Conservation (phyloP, 2,329 filamentous ascomycete species). For the Teratosphaeria viscida region DNA sequence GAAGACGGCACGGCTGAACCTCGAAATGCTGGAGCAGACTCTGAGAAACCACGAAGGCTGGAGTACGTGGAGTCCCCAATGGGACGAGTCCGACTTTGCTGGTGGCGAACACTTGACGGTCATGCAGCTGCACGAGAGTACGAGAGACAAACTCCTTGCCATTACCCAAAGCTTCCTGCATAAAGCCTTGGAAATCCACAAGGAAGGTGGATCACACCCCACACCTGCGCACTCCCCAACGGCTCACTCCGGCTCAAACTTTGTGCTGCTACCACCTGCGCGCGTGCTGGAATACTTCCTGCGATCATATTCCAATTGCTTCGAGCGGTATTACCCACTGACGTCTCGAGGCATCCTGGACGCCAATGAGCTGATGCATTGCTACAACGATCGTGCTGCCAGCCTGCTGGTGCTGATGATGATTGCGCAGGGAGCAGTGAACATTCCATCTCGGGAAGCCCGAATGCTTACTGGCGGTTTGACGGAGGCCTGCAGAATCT, state of each 20-base stretch:
- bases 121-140: slow-evolving; percentile 42
- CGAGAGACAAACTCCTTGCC: slow-evolving; percentile 59
- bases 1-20: slow-evolving; percentile 40
- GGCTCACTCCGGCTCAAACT: slow-evolving; percentile 47
- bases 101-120: slow-evolving; percentile 38
- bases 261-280: slow-evolving; percentile 55
- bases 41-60: slow-evolving; percentile 42
- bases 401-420: slow-evolving; percentile 58
- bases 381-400: slow-evolving; percentile 52
- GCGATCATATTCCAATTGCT: slow-evolving; percentile 53
- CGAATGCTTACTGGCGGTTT: slow-evolving; percentile 55
- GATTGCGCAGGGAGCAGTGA: slow-evolving; percentile 60
- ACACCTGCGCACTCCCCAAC: slow-evolving; percentile 30
- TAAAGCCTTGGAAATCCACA: slow-evolving; percentile 59
- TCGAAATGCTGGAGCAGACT: slow-evolving; percentile 42
- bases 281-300: slow-evolving; percentile 59
- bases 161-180: slow-evolving; percentile 61
- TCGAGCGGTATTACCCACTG: slow-evolving; percentile 56
- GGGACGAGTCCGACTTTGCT: slow-evolving; percentile 39
- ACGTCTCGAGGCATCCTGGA: slow-evolving; percentile 51
- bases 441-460: slow-evolving; percentile 55
- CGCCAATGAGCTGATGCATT: slow-evolving; percentile 55
- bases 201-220: slow-evolving; percentile 28
- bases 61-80: slow-evolving; percentile 41
- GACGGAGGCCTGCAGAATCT: slow-evolving; percentile 61